A percentile compares a stretch with the other conserved stretches of the same genome.
Conservation (phyloP, 208 protist species). For the Borovskyia barvae region DNA sequence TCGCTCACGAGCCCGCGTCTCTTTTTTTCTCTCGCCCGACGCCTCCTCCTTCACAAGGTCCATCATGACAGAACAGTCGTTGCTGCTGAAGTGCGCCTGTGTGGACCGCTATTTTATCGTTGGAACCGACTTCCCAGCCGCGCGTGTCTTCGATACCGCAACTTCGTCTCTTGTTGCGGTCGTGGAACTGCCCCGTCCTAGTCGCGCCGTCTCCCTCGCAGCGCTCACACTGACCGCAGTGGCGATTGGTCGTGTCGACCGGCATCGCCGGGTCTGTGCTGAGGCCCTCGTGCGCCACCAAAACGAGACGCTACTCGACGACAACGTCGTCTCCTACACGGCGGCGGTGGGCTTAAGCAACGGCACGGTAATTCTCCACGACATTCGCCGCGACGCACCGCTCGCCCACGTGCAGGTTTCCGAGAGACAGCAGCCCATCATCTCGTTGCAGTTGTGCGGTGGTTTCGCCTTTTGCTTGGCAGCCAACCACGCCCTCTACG, state of each 20-base stretch:
- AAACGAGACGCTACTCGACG: constrained; percentile 16
- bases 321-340: constrained; percentile 23
- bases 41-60: too few species aligned
- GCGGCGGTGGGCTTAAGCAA: constrained; percentile 75
- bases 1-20: too few species aligned
- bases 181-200: constrained; percentile 48
- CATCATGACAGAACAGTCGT: constrained; percentile 73
- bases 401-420: constrained; percentile 53
- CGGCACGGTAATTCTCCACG: constrained; percentile 74
- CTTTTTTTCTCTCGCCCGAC: not conserved
- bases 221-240: constrained; percentile 62
- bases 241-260: constrained; percentile 24
- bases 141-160: constrained; percentile 75
- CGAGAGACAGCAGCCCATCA: constrained; percentile 63
- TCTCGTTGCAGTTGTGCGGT: constrained; percentile 39
- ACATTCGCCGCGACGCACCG: constrained; percentile 46
- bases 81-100: constrained; percentile 58
- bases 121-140: constrained; percentile 76
- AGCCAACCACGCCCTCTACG: constrained; percentile 41
- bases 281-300: not conserved
- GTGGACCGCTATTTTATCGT: constrained; percentile 60
- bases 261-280: not conserved
- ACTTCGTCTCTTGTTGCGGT: constrained; percentile 44
- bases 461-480: constrained; percentile 53
- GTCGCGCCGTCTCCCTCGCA: constrained; percentile 38